Evolutionary conservation across 1,139 yeast species (phyloP).

Genomic region (Kurtzmaniella quercitrusa): DNA sequence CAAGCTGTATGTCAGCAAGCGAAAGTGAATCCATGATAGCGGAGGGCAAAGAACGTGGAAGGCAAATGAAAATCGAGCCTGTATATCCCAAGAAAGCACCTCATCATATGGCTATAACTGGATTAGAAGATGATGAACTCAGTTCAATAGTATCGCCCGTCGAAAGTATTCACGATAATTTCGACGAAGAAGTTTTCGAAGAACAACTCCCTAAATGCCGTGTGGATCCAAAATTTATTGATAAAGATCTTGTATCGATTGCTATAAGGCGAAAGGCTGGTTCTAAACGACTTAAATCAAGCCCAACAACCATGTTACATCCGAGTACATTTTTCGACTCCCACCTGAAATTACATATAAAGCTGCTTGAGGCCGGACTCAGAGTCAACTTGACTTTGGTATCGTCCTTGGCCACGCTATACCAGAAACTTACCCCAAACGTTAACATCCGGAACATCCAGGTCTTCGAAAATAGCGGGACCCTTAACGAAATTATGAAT

Average conservation of each 20-base stretch:
- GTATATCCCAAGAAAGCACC: not conserved
- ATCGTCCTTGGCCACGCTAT: constrained; percentile 39
- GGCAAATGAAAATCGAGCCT: constrained; percentile 1
- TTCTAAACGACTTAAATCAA: constrained; percentile 15
- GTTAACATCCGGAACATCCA: constrained; percentile 12
- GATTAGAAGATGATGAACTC: not conserved
- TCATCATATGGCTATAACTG: not conserved
- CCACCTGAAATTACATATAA: constrained; percentile 40
- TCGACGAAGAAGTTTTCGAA: not conserved
- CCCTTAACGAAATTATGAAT: not conserved
- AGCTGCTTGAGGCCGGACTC: constrained; percentile 52
- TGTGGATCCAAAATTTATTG: constrained; percentile 21
- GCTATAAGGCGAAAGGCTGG: constrained; percentile 37
- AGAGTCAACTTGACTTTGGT: constrained; percentile 45
- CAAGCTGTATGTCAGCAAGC: not conserved
- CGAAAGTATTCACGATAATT: not conserved
- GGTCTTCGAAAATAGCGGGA: not conserved
- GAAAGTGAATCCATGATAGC: not conserved
- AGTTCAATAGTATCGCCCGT: not conserved
- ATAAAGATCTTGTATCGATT: constrained; percentile 30
- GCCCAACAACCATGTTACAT: constrained; percentile 4
- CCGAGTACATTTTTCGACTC: constrained; percentile 8
- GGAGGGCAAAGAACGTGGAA: not conserved
- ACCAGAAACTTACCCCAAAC: constrained; percentile 42
- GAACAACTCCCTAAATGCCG: constrained; percentile 17